Evolutionary conservation across 140 eudicot species (phyloP).

Genomic region (Stevia rebaudiana): DNA sequence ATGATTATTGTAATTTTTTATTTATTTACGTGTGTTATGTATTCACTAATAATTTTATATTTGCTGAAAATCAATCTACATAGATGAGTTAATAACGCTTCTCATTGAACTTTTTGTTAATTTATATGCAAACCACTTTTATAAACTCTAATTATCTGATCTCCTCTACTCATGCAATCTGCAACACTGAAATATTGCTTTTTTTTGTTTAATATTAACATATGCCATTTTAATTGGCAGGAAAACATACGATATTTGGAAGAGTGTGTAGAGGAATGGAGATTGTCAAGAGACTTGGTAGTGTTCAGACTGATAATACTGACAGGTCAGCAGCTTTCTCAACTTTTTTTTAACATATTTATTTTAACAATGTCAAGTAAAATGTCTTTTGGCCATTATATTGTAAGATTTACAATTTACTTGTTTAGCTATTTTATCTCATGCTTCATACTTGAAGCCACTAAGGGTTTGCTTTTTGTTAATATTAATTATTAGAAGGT

Average conservation of each 20-base stretch:
- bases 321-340: conserved; percentile 52
- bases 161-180: conserved; percentile 4
- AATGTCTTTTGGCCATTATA: background rate
- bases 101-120: background rate
- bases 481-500: background rate
- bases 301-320: conserved; percentile 92
- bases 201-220: background rate
- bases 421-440: background rate
- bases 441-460: background rate
- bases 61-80: background rate
- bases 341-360: background rate
- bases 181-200: background rate
- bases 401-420: background rate
- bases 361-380: background rate
- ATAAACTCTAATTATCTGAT: conserved; percentile 2
- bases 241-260: conserved; percentile 97
- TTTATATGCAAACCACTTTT: background rate
- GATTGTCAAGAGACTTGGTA: conserved; percentile 93
- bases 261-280: conserved; percentile 97
- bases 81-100: background rate
- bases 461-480: too few species aligned
- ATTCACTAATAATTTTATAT: background rate
- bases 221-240: conserved; percentile 29
- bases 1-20: background rate
- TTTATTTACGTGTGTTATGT: background rate